Percentiles rank a stretch among this genome's conserved stretches.
phyloP scores from a whole-genome alignment of 371 early-diverging fungal species.

The Fennellomyces sp. region DNA sequence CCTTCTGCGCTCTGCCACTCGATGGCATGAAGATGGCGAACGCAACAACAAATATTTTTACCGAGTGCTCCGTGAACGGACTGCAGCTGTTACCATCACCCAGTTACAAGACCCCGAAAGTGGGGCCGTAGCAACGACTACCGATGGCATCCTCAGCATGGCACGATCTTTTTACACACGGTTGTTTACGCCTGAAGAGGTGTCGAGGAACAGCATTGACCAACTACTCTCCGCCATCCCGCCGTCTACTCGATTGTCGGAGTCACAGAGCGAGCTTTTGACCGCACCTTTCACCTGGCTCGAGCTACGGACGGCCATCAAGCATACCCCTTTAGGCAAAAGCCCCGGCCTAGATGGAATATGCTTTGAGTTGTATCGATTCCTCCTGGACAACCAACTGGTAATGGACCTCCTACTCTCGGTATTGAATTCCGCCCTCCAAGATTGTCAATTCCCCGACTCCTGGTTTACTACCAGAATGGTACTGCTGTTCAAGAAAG shows the following conservation, averaged over 20 bases:
- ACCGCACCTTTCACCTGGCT: neutral
- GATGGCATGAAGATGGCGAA: slow-evolving; percentile 34
- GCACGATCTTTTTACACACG: slow-evolving; percentile 3
- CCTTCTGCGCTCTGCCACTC: slow-evolving; percentile 8
- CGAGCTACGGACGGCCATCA: neutral
- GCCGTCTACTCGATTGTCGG: neutral
- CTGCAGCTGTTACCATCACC: slow-evolving; percentile 10
- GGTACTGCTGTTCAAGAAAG: slow-evolving; percentile 33
- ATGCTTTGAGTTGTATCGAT: slow-evolving; percentile 28
- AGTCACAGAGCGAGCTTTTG: neutral
- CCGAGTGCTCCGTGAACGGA: slow-evolving; percentile 12
- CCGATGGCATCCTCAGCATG: neutral
- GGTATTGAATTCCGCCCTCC: slow-evolving; percentile 15
- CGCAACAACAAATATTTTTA: slow-evolving; percentile 31
- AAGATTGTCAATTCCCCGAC: neutral
- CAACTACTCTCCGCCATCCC: neutral
- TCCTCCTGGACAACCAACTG: neutral
- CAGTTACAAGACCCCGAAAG: neutral
- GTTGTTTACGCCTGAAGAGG: slow-evolving; percentile 10
- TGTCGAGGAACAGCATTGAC: neutral
- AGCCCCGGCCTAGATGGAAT: slow-evolving; percentile 36
- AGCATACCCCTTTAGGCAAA: slow-evolving; percentile 8
- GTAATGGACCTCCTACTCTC: slow-evolving; percentile 4
- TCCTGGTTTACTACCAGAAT: slow-evolving; percentile 12
- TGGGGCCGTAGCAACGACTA: neutral